A percentile compares a stretch with the other conserved stretches of the same genome.
Evolutionary conservation across 257 asterid species (phyloP).

Genomic region (Mentha longifolia): DNA sequence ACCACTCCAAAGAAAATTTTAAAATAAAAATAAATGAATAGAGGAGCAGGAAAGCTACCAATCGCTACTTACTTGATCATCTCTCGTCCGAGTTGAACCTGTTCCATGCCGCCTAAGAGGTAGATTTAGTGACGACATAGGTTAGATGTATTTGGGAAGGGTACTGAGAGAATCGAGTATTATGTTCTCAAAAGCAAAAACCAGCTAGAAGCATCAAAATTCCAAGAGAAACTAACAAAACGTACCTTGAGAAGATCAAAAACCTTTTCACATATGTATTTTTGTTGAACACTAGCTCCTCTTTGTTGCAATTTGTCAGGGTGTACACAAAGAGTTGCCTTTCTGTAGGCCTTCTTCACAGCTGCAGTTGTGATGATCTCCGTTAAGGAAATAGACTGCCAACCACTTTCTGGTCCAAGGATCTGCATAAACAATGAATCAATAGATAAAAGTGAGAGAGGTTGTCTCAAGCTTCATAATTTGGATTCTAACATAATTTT

Average conservation of each 20-base stretch:
- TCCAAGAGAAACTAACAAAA: constrained; percentile 6
- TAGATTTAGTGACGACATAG: constrained; percentile 22
- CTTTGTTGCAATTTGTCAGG: constrained; percentile 98
- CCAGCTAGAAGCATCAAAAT: not conserved
- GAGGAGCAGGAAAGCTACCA: not conserved
- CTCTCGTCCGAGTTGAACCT: constrained; percentile 94
- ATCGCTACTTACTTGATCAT: constrained; percentile 42
- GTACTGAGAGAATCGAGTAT: not conserved
- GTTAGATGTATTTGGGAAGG: constrained; percentile 6
- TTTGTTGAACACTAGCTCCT: constrained; percentile 91
- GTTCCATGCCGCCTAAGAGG: constrained; percentile 94
- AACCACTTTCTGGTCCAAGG: constrained; percentile 84
- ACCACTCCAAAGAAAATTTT: constrained; percentile 14
- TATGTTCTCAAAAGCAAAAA: not conserved
- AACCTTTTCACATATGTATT: constrained; percentile 91
- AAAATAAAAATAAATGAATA: constrained; percentile 31
- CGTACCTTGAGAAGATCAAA: constrained; percentile 95
- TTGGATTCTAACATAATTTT: not conserved
- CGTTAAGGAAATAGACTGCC: constrained; percentile 86
- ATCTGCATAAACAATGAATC: constrained; percentile 52
- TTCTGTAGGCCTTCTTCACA: constrained; percentile 90
- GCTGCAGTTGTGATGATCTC: constrained; percentile 83
- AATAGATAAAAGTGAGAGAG: constrained; percentile 22
- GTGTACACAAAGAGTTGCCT: constrained; percentile 93
- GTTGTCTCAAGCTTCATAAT: not conserved